phyloP scores from a whole-genome alignment of 805 yeast species.

The Cyberlindnera nakhonratchasimensis region DNA sequence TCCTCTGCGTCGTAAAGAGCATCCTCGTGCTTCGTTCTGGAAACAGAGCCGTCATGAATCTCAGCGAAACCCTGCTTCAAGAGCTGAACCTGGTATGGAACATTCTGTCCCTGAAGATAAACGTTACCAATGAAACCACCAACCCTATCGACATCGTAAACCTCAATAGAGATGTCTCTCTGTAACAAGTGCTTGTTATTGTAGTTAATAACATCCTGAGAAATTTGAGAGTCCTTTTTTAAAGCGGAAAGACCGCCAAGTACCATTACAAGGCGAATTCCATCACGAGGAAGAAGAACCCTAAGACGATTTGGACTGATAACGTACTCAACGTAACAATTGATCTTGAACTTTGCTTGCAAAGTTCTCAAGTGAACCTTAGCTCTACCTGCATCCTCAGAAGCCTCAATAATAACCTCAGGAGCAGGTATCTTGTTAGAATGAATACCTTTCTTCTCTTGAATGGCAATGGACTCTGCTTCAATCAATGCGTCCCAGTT shows the following conservation, averaged over 20 bases:
- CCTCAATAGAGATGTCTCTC: conserved; percentile 67
- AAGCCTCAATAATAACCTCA: conserved; percentile 71
- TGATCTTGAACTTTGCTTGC: conserved; percentile 57
- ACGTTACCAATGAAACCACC: conserved; percentile 81
- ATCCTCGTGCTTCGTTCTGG: conserved; percentile 49
- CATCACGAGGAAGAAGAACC: conserved; percentile 67
- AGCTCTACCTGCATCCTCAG: conserved; percentile 69
- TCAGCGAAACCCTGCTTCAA: conserved; percentile 61
- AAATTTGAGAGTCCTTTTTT: conserved; percentile 34
- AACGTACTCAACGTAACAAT: conserved; percentile 72
- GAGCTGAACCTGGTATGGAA: conserved; percentile 56
- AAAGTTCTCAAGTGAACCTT: conserved; percentile 69
- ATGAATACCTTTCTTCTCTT: conserved; percentile 58
- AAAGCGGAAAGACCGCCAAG: conserved; percentile 64
- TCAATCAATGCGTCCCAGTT: conserved; percentile 78
- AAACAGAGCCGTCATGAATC: conserved; percentile 62
- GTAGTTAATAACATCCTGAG: conserved; percentile 51
- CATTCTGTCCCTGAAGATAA: conserved; percentile 45
- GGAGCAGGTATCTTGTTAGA: conserved; percentile 52
- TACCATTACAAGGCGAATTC: conserved; percentile 62
- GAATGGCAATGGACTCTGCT: conserved; percentile 58
- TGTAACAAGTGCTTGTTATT: conserved; percentile 58
- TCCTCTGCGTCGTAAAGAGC: conserved; percentile 61
- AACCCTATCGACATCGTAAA: conserved; percentile 66
- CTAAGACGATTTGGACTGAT: conserved; percentile 65